Base-by-base conservation (phyloP, 2,329 filamentous ascomycete genomes). In the Phaeosphaeria sp. region DNA sequence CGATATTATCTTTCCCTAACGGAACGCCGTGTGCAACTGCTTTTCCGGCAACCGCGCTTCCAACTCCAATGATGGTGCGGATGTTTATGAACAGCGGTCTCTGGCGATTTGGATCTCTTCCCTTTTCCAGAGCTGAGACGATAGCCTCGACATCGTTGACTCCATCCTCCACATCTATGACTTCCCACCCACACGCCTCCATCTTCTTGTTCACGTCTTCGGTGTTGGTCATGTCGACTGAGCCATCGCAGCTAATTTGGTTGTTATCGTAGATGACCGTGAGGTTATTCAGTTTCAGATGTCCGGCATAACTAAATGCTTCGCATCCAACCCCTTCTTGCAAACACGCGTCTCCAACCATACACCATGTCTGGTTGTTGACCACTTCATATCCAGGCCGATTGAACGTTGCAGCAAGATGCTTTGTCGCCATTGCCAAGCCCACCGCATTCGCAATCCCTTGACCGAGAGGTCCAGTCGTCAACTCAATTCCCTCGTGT, bases 231-330 rank as follows among this genome's bases (percentile, higher is more conserved):
- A 82, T 74, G 68, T 86, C 83, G 2, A 86, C 80, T 1, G 79
- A 80, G 1, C 86, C 85, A 56, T 87, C 85, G 64, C 85, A 87
- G 6, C 84, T 87, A 47, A 87, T 77, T 63, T 86, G 82, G 68
- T 87, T 87, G 72, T 88, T 87, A 62, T 87, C 86, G 61, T 87
- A 87, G 46, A 87, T 82, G 21, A 87, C 72, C 2, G 81, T 81
- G 1, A 88, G 73, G 67, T 87, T 87, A 72, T 84, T 82, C 9
- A 88, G 76, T 60, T 78, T 80, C 69, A 81, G 79, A 67, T 87
- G 84, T 1, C 85, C 85, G 4, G 85, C 85, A 7, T 86, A 79
- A 5, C 81, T 81, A 48, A 88, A 81, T 0, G 86, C 82, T 67
- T 88, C 86, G 1, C 86, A 76, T 0, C 78, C 82, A 0, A 87